Percentiles rank a stretch among this genome's conserved stretches.
Evolutionary conservation across 2,329 filamentous ascomycete species (phyloP).

Genomic region (Epicoccum sorghinum): DNA sequence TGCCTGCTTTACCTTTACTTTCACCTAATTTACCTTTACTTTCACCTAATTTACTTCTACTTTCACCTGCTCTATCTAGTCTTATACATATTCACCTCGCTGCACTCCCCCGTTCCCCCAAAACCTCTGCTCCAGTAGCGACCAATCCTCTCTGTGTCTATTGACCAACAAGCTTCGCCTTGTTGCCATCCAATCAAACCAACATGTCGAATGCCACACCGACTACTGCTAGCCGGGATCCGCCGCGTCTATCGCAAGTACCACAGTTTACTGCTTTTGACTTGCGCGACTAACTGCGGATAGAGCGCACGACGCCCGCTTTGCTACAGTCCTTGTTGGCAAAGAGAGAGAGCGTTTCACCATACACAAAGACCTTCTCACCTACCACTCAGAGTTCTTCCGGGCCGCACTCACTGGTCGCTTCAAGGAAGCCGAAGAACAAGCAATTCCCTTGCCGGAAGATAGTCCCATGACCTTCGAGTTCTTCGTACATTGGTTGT

Average conservation of each 20-base stretch:
- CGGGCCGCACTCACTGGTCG: neutral
- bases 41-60: no score
- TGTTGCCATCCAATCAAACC: neutral
- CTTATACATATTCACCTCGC: no score
- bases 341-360: neutral
- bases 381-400: neutral
- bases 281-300: neutral
- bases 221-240: neutral
- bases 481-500: conserved; percentile 25
- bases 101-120: no score
- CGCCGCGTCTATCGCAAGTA: neutral
- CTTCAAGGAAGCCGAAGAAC: conserved; percentile 23
- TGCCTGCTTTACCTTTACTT: no score
- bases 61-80: no score
- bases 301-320: neutral
- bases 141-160: no score
- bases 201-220: neutral
- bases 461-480: conserved; percentile 12
- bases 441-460: conserved; percentile 10
- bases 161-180: neutral
- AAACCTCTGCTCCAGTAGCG: no score
- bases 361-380: conserved; percentile 1
- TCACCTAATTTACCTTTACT: no score
- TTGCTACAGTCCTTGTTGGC: conserved; percentile 2
- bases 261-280: neutral